Evolutionary conservation across 1,284 basidiomycete species (phyloP).

Genomic region (Meira miltonrushii): DNA sequence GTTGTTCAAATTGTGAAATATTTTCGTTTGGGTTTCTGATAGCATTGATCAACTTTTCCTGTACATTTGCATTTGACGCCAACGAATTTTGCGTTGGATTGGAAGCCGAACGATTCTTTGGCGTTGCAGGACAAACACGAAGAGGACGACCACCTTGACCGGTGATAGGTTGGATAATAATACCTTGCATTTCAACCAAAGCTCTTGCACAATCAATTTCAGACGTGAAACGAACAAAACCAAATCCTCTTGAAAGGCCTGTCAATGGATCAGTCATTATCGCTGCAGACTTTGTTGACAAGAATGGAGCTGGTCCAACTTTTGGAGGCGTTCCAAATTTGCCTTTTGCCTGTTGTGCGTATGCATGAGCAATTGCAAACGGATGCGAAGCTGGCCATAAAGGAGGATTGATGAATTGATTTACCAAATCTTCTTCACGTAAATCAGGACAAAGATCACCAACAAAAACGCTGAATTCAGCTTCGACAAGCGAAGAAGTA

Average conservation of each 20-base stretch:
- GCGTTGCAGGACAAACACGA: constrained; percentile 41
- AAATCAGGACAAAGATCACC: constrained; percentile 29
- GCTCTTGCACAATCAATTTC: constrained; percentile 44
- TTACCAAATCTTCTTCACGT: constrained; percentile 43
- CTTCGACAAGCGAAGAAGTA: constrained; percentile 17
- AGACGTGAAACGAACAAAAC: constrained; percentile 42
- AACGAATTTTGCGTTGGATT: not conserved
- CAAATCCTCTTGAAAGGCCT: constrained; percentile 40
- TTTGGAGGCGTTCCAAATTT: constrained; percentile 29
- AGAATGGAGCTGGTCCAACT: constrained; percentile 38
- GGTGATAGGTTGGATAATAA: constrained; percentile 25
- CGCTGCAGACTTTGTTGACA: constrained; percentile 40
- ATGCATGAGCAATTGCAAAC: constrained; percentile 32
- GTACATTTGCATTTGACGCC: not conserved
- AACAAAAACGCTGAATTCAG: constrained; percentile 41
- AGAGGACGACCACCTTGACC: constrained; percentile 37
- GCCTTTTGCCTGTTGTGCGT: constrained; percentile 39
- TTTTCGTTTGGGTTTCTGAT: not conserved
- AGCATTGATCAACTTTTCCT: not conserved
- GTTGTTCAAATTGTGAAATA: not conserved
- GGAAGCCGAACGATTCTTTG: constrained; percentile 29
- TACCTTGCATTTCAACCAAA: constrained; percentile 47
- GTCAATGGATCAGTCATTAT: constrained; percentile 42
- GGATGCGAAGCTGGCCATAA: constrained; percentile 41
- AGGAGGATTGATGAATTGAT: constrained; percentile 42